Evolutionary conservation across 306 rosid species (phyloP).

Genomic region (Astragalus glycyphyllos): DNA sequence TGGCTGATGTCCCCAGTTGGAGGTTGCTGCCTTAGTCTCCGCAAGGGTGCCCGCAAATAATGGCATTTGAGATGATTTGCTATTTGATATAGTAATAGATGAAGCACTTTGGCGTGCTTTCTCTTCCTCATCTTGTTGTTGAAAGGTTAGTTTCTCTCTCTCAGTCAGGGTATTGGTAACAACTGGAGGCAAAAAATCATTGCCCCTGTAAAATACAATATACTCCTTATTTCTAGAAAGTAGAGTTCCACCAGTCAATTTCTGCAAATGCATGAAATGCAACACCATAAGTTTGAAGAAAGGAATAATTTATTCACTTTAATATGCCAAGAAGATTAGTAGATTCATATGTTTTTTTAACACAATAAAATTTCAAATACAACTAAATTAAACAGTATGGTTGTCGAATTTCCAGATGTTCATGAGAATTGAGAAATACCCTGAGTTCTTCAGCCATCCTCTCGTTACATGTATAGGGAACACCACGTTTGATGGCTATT

Average conservation of each 20-base stretch:
- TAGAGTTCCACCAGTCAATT: constrained; percentile 85
- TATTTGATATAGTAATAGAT: constrained; percentile 45
- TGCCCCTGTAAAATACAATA: constrained; percentile 86
- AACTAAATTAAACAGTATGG: constrained; percentile 35
- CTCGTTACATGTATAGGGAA: constrained; percentile 72
- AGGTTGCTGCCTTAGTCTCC: constrained; percentile 84
- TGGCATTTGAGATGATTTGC: constrained; percentile 55
- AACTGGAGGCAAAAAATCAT: constrained; percentile 82
- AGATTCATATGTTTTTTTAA: constrained; percentile 11
- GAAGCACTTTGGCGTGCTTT: constrained; percentile 63
- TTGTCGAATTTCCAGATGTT: constrained; percentile 30
- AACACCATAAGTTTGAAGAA: constrained; percentile 43
- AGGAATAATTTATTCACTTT: constrained; percentile 25
- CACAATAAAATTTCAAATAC: constrained; percentile 21
- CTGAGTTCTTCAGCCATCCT: constrained; percentile 94
- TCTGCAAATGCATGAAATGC: constrained; percentile 61
- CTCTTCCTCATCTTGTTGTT: constrained; percentile 83
- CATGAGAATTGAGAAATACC: constrained; percentile 52
- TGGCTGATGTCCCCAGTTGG: constrained; percentile 80
- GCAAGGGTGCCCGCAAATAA: constrained; percentile 89
- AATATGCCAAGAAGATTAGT: constrained; percentile 29
- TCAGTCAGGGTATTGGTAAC: constrained; percentile 66
- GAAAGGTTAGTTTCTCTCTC: constrained; percentile 64
- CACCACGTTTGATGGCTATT: constrained; percentile 98
- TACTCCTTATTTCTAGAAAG: constrained; percentile 95